Evolutionary conservation across 257 asterid genomes (phyloP), one percentile per base, ranked within the genome.

Genomic region (Gentiana macrophylla): DNA sequence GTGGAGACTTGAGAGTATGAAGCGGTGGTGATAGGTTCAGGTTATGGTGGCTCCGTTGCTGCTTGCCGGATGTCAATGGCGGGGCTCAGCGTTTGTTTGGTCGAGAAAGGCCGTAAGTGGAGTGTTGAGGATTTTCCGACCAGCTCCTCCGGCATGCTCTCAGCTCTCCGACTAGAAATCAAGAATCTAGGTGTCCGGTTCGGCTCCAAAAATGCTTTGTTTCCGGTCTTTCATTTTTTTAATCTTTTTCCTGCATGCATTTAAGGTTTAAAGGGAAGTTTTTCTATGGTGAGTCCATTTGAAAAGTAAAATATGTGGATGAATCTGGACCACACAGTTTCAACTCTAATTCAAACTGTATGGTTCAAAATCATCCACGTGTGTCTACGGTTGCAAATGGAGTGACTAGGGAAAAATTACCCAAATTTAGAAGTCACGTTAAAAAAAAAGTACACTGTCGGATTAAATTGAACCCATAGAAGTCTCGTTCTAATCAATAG

Each of bases 31-130:
- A 67, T 79, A 10, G 86, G 84, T 32, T 81, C 84, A 4, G 86
- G 89, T 13, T 76, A 79, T 35, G 86, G 89, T 60, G 89, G 89
- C 35, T 76, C 89, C 1, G 80, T 77, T 8, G 84, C 90, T 10
- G 84, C 86, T 6, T 79, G 78, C 62, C 67, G 90, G 36, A 2
- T 82, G 68, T 74, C 86, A 32, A 65, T 67, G 73, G 84, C 80
- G 1, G 86, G 86, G 12, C 56, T 79, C 12, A 71, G 67, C 47
- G 89, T 79, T 8, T 76, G 89, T 43, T 67, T 79, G 77, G 50
- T 79, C 35, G 90, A 82, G 67, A 82, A 82, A 70, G 84, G 90
- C 8, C 73, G 64, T 13, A 71, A 12, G 55, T 81, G 75, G 78
- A 81, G 79, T 59, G 74, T 83, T 55, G 64, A 46, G 32, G 83